Evolutionary conservation across 2,329 filamentous ascomycete species (phyloP).

Genomic region (Penicillium sp.): DNA sequence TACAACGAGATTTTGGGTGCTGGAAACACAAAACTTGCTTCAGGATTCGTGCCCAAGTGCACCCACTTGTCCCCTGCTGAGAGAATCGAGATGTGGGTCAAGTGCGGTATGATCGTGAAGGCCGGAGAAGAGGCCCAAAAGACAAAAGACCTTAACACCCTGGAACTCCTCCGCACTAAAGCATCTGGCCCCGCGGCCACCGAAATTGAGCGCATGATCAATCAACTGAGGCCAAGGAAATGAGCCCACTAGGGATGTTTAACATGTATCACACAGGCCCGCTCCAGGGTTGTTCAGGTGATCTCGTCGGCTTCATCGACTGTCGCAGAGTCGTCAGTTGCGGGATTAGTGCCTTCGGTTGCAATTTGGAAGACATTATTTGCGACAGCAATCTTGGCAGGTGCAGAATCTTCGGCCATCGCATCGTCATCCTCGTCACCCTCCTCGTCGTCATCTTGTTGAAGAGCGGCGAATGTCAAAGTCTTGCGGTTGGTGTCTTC

Average conservation of each 20-base stretch:
- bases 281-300: slow-evolving; percentile 31
- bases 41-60: slow-evolving; percentile 84
- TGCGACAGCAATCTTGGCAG: slow-evolving; percentile 10
- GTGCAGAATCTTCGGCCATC: slow-evolving; percentile 31
- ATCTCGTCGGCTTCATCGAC: slow-evolving; percentile 43
- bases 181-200: slow-evolving; percentile 66
- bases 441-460: slow-evolving; percentile 49
- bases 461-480: slow-evolving; percentile 30
- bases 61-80: slow-evolving; percentile 65
- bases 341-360: slow-evolving; percentile 13
- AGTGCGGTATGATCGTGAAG: slow-evolving; percentile 84
- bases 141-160: slow-evolving; percentile 71
- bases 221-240: slow-evolving; percentile 48
- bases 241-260: slow-evolving; percentile 25
- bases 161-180: slow-evolving; percentile 69
- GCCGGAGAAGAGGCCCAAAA: slow-evolving; percentile 89
- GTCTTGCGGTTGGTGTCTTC: slow-evolving; percentile 40
- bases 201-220: slow-evolving; percentile 80
- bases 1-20: slow-evolving; percentile 85
- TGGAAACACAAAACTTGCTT: slow-evolving; percentile 83
- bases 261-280: slow-evolving; percentile 4
- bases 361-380: slow-evolving; percentile 17
- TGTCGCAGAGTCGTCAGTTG: slow-evolving; percentile 25
- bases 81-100: slow-evolving; percentile 88
- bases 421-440: slow-evolving; percentile 39